A percentile compares a stretch with the other conserved stretches of the same genome.
Conservation (phyloP, 345 rosid species). For the Acer yangbiense region DNA sequence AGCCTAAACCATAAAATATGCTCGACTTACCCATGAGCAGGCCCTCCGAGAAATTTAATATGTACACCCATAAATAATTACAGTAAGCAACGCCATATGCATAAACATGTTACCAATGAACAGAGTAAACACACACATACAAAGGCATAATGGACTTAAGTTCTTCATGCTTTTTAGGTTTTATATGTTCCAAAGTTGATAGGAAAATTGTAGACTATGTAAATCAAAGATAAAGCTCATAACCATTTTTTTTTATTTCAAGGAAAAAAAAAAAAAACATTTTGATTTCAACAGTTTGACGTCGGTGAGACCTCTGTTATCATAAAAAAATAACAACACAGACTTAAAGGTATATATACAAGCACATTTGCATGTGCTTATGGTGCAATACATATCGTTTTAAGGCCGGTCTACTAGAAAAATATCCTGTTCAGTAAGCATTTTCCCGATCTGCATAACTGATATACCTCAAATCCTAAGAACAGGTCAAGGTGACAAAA, state of each 20-base stretch:
- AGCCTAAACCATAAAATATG: slow-evolving; percentile 11
- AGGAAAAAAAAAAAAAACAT: neutral
- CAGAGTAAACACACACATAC: neutral
- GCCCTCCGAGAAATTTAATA: neutral
- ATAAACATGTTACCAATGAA: neutral
- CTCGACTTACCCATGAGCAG: neutral
- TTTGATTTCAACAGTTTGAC: slow-evolving; percentile 1
- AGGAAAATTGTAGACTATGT: neutral
- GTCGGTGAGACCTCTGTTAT: neutral
- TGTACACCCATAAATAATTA: neutral
- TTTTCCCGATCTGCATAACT: slow-evolving; percentile 94
- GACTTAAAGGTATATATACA: neutral
- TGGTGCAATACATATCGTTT: slow-evolving; percentile 36
- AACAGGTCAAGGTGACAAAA: slow-evolving; percentile 15
- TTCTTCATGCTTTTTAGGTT: neutral
- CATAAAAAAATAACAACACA: neutral
- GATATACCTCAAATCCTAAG: slow-evolving; percentile 35
- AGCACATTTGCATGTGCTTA: neutral
- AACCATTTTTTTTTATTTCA: neutral
- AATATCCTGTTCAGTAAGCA: slow-evolving; percentile 98
- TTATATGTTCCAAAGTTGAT: neutral
- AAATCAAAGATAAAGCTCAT: neutral
- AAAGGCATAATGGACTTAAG: neutral
- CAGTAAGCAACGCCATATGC: slow-evolving; percentile 1
- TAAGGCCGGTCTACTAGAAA: slow-evolving; percentile 86